phyloP scores from a whole-genome alignment of 2,329 filamentous ascomycete species.

The Huntiella decipiens region DNA sequence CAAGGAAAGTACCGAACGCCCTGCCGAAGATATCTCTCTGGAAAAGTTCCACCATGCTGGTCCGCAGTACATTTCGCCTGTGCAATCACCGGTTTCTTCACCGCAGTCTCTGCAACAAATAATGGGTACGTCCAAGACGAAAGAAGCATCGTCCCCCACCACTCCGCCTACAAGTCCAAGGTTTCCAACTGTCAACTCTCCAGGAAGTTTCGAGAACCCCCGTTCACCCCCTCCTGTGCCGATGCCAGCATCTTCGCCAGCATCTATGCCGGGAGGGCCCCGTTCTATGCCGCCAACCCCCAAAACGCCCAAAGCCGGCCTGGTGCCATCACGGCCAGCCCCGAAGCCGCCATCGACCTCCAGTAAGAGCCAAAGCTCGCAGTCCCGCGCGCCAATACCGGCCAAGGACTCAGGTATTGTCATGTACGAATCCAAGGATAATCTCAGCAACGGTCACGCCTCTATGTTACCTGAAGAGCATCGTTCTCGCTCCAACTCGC shows the following conservation, averaged over 20 bases:
- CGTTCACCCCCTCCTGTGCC: slow-evolving; percentile 82
- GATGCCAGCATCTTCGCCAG: slow-evolving; percentile 9
- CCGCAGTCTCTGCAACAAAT: slow-evolving; percentile 35
- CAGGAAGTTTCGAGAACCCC: slow-evolving; percentile 94
- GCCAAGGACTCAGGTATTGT: slow-evolving; percentile 46
- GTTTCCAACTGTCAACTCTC: slow-evolving; percentile 67
- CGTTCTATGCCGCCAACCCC: slow-evolving; percentile 16
- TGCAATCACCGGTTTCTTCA: slow-evolving; percentile 27
- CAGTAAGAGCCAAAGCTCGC: slow-evolving; percentile 25
- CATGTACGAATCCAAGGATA: slow-evolving; percentile 37
- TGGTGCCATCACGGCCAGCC: slow-evolving; percentile 67
- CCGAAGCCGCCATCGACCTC: slow-evolving; percentile 59
- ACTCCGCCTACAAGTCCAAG: slow-evolving; percentile 70
- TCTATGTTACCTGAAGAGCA: slow-evolving; percentile 47
- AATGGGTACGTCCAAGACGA: slow-evolving; percentile 29
- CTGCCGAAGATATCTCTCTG: slow-evolving; percentile 70
- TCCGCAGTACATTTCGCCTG: slow-evolving; percentile 28
- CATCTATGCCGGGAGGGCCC: slow-evolving; percentile 19
- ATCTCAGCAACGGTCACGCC: slow-evolving; percentile 15
- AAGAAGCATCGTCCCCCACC: slow-evolving; percentile 28
- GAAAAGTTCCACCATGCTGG: slow-evolving; percentile 91
- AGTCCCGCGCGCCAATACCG: slow-evolving; percentile 28
- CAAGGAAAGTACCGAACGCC: slow-evolving; percentile 73
- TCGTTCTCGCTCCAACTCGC: slow-evolving; percentile 50
- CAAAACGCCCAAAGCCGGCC: slow-evolving; percentile 30